A percentile compares a stretch with the other conserved stretches of the same genome.
phyloP scores from a whole-genome alignment of 441 rosid species.

The Bocquillonia castaneifolia region DNA sequence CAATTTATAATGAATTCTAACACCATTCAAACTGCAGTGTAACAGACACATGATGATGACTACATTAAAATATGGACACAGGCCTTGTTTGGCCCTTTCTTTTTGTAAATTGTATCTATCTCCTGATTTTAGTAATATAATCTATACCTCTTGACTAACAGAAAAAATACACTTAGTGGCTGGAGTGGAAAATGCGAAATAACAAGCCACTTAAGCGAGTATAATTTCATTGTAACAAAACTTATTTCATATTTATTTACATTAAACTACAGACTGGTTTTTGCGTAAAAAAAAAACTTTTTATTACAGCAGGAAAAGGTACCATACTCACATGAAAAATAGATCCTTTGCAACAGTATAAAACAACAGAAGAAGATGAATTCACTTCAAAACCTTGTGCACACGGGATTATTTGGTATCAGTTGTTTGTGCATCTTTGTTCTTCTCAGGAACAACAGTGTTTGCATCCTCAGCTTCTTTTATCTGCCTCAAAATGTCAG shows the following conservation, averaged over 20 bases:
- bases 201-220: neutral
- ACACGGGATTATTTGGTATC: neutral
- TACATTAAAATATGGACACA: too few species aligned
- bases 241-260: neutral
- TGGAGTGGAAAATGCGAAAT: neutral
- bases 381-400: neutral
- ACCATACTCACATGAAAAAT: neutral
- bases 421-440: slow-evolving; percentile 6
- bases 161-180: neutral
- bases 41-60: too few species aligned
- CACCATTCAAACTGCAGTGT: too few species aligned
- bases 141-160: too few species aligned
- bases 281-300: neutral
- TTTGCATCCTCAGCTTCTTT: slow-evolving; percentile 42
- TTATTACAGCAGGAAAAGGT: neutral
- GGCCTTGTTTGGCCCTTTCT: too few species aligned
- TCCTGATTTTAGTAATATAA: too few species aligned
- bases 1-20: too few species aligned
- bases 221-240: neutral
- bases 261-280: neutral
- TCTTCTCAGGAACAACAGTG: slow-evolving; percentile 16
- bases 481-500: slow-evolving; percentile 51
- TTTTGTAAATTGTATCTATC: too few species aligned
- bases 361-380: slow-evolving; percentile 3
- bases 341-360: neutral